Evolutionary conservation across 306 rosid genomes (phyloP), one percentile per base, ranked within the genome.

Genomic region (Prunus mongolica): DNA sequence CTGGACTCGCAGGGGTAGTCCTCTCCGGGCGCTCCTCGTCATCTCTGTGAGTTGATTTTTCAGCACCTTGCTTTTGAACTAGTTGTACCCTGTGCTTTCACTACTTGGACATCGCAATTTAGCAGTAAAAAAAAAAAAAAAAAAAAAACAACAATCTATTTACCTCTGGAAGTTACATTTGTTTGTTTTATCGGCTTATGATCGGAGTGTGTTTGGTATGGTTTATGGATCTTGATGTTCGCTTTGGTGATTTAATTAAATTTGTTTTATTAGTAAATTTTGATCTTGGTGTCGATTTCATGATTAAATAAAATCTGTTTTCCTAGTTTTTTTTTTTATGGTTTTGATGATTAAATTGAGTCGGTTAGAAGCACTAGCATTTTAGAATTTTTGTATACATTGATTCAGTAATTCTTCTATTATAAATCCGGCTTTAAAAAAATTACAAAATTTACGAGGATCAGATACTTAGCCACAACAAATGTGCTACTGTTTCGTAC

Each of bases 1-100:
- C 69, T 95, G 98, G 98, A 81, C 97, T 80, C 96, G 96, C 18
- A 84, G 91, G 49, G 97, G 97, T 25, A 82, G 86, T 76, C 87
- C 88, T 72, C 80, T 95, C 78, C 91, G 98, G 18, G 89, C 96
- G 0, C 83, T 95, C 47, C 86, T 95, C 63, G 97, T 95, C 71
- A 87, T 95, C 56, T 87, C 98, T 24, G 98, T 95, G 75, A 90
- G 96, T 88, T 12, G 12, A 34, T 2, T 27, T 2, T 11, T 7
- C n/a, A n/a, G 19, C 8, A 52, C 61, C 20, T 73, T 28, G 44
- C 6, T 45, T 12, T 69, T 61, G 3, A 18, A 18, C 24, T 8
- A 64, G 14, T 64, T 32, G 49, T 67, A 5, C 32, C 55, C 24
- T 20, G 54, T 44, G 54, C 54, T 20, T 12, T 45, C 12, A 22